Evolutionary conservation across 345 rosid species (phyloP).

Genomic region (Rubroshorea leprosula): DNA sequence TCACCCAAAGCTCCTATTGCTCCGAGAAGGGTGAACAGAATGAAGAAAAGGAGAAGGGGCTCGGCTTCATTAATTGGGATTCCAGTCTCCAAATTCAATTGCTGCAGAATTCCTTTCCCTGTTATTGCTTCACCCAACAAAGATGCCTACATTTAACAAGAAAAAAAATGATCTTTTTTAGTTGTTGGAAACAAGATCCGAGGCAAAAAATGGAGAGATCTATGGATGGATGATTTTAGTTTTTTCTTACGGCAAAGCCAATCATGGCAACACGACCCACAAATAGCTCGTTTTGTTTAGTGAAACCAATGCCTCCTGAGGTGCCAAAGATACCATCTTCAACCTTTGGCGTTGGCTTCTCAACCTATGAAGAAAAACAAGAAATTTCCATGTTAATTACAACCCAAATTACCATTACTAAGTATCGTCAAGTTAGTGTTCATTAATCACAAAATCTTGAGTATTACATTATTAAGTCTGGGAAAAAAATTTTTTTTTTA

Average conservation of each 20-base stretch:
- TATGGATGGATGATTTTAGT: too few relatives aligned
- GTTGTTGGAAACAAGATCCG: too few relatives aligned
- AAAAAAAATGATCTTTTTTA: too few relatives aligned
- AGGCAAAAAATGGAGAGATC: neutral
- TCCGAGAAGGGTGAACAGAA: constrained; percentile 85
- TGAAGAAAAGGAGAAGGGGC: constrained; percentile 93
- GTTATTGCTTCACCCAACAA: constrained; percentile 84
- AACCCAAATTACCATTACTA: too few relatives aligned
- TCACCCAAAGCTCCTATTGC: constrained; percentile 97
- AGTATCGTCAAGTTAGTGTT: too few relatives aligned
- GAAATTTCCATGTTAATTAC: neutral
- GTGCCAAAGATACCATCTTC: constrained; percentile 95
- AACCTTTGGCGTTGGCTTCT: constrained; percentile 42
- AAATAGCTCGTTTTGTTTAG: constrained; percentile 88
- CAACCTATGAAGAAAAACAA: constrained; percentile 25
- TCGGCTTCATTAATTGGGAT: constrained; percentile 95
- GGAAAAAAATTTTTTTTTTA: too few relatives aligned
- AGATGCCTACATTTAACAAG: constrained; percentile 70
- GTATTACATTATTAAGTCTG: too few relatives aligned
- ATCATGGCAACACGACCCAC: constrained; percentile 99
- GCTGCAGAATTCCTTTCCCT: constrained; percentile 87
- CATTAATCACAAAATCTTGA: too few relatives aligned
- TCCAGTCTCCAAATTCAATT: constrained; percentile 85
- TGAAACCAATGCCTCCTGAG: constrained; percentile 95
- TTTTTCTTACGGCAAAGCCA: constrained; percentile 53